Evolutionary conservation across 208 protist genomes (phyloP).

Genomic region (Acanthamoeba divionensis): DNA sequence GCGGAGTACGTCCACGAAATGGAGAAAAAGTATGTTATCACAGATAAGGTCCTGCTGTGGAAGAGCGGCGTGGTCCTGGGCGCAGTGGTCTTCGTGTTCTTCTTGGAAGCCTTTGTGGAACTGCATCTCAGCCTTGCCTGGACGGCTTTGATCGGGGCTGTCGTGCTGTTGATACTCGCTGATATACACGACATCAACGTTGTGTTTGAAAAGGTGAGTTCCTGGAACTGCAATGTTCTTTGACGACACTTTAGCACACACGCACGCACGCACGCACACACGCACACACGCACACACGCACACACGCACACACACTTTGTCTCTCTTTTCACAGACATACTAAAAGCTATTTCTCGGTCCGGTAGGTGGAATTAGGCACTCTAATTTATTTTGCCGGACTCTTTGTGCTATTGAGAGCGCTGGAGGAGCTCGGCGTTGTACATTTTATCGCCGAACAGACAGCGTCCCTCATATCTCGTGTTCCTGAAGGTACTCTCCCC

Average conservation of each 20-base stretch:
- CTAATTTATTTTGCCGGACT: slow-evolving; percentile 72
- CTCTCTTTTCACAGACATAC: neutral
- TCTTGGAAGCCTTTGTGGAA: slow-evolving; percentile 57
- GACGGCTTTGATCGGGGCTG: slow-evolving; percentile 67
- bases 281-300: neutral
- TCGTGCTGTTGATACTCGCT: slow-evolving; percentile 57
- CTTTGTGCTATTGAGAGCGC: slow-evolving; percentile 70
- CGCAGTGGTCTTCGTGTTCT: slow-evolving; percentile 68
- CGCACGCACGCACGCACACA: neutral
- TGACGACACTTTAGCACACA: no score
- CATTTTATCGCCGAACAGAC: slow-evolving; percentile 59
- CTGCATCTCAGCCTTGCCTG: slow-evolving; percentile 68
- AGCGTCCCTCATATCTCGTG: neutral
- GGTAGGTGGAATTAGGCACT: slow-evolving; percentile 74
- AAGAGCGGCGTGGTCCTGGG: slow-evolving; percentile 58
- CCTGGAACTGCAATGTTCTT: no score
- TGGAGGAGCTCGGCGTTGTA: slow-evolving; percentile 60
- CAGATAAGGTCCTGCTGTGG: slow-evolving; percentile 55
- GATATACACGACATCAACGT: slow-evolving; percentile 8
- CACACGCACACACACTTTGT: neutral
- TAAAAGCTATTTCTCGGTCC: neutral
- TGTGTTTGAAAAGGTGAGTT: slow-evolving; percentile 11
- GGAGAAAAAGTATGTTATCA: slow-evolving; percentile 63
- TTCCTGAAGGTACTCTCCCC: neutral
- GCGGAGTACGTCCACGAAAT: slow-evolving; percentile 54